Percentiles rank a stretch among this genome's conserved stretches.
These are phyloP conservation scores for Penicillium thymicola DNA, from an alignment of 2,329 filamentous ascomycete species.

Conservation along the genomic window DNA sequence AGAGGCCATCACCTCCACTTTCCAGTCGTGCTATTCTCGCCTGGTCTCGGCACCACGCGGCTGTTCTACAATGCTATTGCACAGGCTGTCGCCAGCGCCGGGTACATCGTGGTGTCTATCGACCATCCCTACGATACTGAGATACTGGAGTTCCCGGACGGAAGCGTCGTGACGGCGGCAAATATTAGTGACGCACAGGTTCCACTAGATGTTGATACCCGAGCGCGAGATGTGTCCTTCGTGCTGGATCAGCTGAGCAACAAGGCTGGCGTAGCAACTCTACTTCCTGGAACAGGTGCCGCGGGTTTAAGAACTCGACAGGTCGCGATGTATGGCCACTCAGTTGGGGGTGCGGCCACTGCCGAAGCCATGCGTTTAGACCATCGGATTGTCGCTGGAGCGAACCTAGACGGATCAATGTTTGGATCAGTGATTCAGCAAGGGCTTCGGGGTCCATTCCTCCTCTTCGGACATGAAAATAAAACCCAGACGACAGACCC, in stretches of 20 bases:
- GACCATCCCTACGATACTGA: slow-evolving; percentile 38
- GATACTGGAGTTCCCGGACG: slow-evolving; percentile 35
- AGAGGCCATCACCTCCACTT: background rate
- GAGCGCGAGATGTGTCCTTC: slow-evolving; percentile 14
- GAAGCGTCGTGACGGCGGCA: slow-evolving; percentile 8
- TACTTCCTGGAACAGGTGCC: slow-evolving; percentile 3
- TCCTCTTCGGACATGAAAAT: slow-evolving; percentile 14
- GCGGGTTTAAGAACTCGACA: background rate
- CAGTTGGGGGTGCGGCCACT: slow-evolving; percentile 23
- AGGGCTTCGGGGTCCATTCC: slow-evolving; percentile 12
- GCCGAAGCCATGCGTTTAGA: slow-evolving; percentile 16
- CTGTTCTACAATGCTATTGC: slow-evolving; percentile 32
- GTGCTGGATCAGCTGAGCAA: slow-evolving; percentile 16
- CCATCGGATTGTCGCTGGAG: slow-evolving; percentile 16
- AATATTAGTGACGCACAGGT: slow-evolving; percentile 7
- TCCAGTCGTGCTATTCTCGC: slow-evolving; percentile 36
- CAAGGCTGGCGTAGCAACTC: background rate
- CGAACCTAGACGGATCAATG: slow-evolving; percentile 20
- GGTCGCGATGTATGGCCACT: slow-evolving; percentile 21
- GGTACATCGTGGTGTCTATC: slow-evolving; percentile 35
- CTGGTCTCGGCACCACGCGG: slow-evolving; percentile 27
- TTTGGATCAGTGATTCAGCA: slow-evolving; percentile 14
- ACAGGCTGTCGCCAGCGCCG: slow-evolving; percentile 32
- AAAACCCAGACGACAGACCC: slow-evolving; percentile 17
- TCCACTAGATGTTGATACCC: slow-evolving; percentile 5